Evolutionary conservation across 345 rosid species (phyloP), one percentile per base, ranked within the genome.

Genomic region (Citrus hindsii): DNA sequence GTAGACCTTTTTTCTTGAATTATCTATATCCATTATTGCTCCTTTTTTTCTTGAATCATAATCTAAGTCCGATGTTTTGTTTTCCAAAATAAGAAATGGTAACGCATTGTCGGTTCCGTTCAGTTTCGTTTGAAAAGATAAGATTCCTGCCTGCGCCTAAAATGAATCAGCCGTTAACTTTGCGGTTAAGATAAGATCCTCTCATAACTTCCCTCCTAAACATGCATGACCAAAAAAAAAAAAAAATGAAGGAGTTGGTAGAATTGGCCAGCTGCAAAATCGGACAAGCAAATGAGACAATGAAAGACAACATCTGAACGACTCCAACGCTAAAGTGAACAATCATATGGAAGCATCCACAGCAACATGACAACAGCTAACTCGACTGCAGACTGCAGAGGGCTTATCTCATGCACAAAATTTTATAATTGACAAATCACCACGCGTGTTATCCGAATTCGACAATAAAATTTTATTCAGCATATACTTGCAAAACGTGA

Each of bases 311-410:
- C 67, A 32, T 27, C 18, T 51, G 65, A 24, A 83, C 67, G 58
- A 69, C 2, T 60, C 79, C 59, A 67, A 77, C 5, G 14, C 21
- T 16, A 19, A 71, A 46, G 28, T 18, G 28, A 75, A 77, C 83
- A 77, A 80, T 75, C 83, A 73, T 66, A 67, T 75, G 40, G 84
- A 84, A 75, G 40, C 83, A 78, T 75, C 86, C 67, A 40, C 14
- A 27, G 70, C 76, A 30, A 74, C 69, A 67, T 25, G 38, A 32
- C 81, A 74, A 69, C 76, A 74, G 33, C 46, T 25, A 76, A 37
- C 53, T 55, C 67, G 12, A 32, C 70, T 28, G 25, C 25, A 48
- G 12, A 32, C 70, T 28, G 25, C 25, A 33, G 35, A 40, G 24
- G 16, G 16, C 65, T 24, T 75, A 33, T 74, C 27, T 14, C 58